Evolutionary conservation across 2,329 filamentous ascomycete genomes (phyloP), one percentile per base, ranked within the genome.

Genomic region (Canariomyces notabilis): DNA sequence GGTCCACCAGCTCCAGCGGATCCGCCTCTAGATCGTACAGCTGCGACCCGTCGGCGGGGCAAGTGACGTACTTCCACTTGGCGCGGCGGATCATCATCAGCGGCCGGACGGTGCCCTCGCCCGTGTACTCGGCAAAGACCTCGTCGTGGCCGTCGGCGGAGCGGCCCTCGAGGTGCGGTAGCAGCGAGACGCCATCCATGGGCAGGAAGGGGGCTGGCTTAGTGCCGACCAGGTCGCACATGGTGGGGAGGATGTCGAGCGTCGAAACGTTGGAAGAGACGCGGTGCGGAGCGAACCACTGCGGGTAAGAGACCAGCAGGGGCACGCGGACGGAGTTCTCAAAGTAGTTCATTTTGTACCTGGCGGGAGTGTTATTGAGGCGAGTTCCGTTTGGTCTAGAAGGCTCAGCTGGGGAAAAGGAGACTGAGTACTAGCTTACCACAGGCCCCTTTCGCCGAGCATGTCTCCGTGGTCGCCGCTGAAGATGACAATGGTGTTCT

Each of bases 261-360:
- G 90, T 95, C 9, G 89, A 95, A 11, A 96, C 90, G 54, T 90
- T 94, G 65, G 91, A 75, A 15, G 77, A 75, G 21, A 96, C 85
- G 26, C 82, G 84, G 70, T 82, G 88, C 23, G 89, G 83, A 12
- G 74, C 64, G 66, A 91, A 95, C 51, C 76, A 77, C 58, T 82
- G 75, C 20, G 90, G 90, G 59, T 90, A 82, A 66, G 89, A 84
- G 63, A 95, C 77, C 54, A 96, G 74, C 63, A 96, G 82, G 1
- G 90, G 90, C 18, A 96, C 90, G 21, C 90, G 85, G 37, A 89
- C 88, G 11, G 89, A 95, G 33, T 84, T 84, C 75, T 96, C 90
- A 60, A 89, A 95, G 77, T 93, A 96, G 62, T 82, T 89, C 90
- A 96, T 96, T 76, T 96, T 96, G 74, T 95, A 90, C 66, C 66